Conservation (phyloP, 768 basidiomycete species). For the Russula lepida region DNA sequence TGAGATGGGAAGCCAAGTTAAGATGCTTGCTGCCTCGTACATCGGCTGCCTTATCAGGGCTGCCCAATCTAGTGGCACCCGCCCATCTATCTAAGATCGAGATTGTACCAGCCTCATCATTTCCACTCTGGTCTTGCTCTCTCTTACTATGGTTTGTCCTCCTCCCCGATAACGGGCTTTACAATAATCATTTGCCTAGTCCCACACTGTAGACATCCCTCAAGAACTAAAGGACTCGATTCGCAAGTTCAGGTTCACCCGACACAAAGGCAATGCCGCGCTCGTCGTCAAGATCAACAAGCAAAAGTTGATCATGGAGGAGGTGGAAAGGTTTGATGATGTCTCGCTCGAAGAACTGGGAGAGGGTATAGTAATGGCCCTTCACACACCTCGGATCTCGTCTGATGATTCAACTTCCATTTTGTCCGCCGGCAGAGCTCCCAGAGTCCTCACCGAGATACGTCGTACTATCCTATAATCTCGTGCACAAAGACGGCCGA, state of each 20-base stretch:
- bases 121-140: background rate
- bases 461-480: conserved; percentile 75
- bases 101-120: background rate
- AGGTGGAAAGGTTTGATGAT: conserved; percentile 70
- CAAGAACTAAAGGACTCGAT: conserved; percentile 67
- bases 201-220: conserved; percentile 80
- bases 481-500: conserved; percentile 72
- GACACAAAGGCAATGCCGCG: conserved; percentile 61
- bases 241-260: conserved; percentile 73
- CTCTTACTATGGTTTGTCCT: conserved; percentile 15
- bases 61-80: background rate
- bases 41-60: background rate
- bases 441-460: conserved; percentile 85
- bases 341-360: conserved; percentile 77
- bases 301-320: conserved; percentile 68
- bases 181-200: conserved; percentile 32
- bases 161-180: background rate
- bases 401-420: background rate
- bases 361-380: conserved; percentile 47
- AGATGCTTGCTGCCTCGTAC: too few relatives aligned
- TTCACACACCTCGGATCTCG: background rate
- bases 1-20: too few relatives aligned
- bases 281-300: conserved; percentile 90
- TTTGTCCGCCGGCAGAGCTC: conserved; percentile 45
- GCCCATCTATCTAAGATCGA: background rate